These are phyloP conservation scores for Acer yangbiense DNA, from an alignment of 345 rosid genomes.

Conservation along the genomic window DNA sequence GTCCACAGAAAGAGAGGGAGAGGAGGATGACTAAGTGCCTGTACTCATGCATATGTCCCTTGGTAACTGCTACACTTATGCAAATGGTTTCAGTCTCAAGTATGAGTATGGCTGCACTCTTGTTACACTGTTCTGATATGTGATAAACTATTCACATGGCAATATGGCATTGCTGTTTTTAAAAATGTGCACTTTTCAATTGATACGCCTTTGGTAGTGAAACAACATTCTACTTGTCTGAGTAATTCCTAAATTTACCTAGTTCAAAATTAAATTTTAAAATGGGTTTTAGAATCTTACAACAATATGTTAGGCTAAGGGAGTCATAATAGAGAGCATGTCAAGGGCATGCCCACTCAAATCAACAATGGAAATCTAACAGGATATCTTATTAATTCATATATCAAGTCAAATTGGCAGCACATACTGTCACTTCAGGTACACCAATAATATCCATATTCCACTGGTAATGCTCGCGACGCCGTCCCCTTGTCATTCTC, in stretches of 20 bases:
- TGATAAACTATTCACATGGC: not conserved
- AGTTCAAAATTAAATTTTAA: not conserved
- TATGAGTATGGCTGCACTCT: not conserved
- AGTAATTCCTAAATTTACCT: not conserved
- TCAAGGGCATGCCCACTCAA: constrained; percentile 3
- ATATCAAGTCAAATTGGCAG: constrained; percentile 22
- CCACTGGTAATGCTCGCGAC: constrained; percentile 99
- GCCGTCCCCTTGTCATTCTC: constrained; percentile 96
- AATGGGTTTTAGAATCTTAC: not conserved
- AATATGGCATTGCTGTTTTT: not conserved
- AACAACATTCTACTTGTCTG: not conserved
- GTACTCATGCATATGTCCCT: not conserved
- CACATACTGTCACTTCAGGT: constrained; percentile 75
- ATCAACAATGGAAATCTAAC: not conserved
- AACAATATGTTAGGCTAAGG: not conserved
- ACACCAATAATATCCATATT: constrained; percentile 98
- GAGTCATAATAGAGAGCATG: not conserved
- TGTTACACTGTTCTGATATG: not conserved
- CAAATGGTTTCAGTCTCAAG: not conserved
- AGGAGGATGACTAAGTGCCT: not conserved
- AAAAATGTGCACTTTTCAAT: no score
- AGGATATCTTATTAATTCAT: not conserved
- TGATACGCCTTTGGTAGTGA: not conserved
- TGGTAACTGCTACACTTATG: no score
- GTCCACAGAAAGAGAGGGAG: not conserved